A percentile compares a stretch with the other conserved stretches of the same genome.
Evolutionary conservation across 768 basidiomycete species (phyloP).

Genomic region (Termitomyces bulborhizus): DNA sequence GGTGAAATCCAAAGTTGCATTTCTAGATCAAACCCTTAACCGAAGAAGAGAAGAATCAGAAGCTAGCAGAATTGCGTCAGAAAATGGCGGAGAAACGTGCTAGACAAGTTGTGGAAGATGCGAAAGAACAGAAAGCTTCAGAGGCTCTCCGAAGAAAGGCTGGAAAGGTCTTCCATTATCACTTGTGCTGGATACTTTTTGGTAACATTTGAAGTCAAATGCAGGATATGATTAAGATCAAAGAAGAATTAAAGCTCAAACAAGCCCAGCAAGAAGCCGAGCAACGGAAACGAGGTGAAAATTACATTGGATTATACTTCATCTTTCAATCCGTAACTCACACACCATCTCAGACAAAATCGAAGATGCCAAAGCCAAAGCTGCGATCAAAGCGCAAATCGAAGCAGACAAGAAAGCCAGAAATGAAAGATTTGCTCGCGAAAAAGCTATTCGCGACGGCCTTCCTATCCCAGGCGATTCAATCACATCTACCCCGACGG

Average conservation of each 20-base stretch:
- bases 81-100: conserved; percentile 82
- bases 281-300: conserved; percentile 67
- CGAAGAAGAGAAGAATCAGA: conserved; percentile 86
- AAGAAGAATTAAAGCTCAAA: conserved; percentile 73
- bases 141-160: conserved; percentile 81
- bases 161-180: conserved; percentile 50
- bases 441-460: conserved; percentile 90
- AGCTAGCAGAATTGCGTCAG: conserved; percentile 68
- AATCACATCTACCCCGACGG: conserved; percentile 19
- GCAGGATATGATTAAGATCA: conserved; percentile 66
- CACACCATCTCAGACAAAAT: conserved; percentile 64
- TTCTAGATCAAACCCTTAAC: conserved; percentile 86
- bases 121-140: conserved; percentile 64
- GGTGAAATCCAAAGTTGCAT: not conserved
- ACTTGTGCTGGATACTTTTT: not conserved
- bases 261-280: conserved; percentile 82
- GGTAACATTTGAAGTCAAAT: not conserved
- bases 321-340: not conserved
- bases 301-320: too few relatives aligned
- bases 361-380: conserved; percentile 80
- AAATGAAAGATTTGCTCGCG: conserved; percentile 81
- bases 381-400: conserved; percentile 88
- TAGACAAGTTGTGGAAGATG: conserved; percentile 65
- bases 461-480: conserved; percentile 30
- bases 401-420: conserved; percentile 89